Evolutionary conservation across 2,329 filamentous ascomycete genomes (phyloP), one percentile per base, ranked within the genome.

Genomic region (Penicillium sp.): DNA sequence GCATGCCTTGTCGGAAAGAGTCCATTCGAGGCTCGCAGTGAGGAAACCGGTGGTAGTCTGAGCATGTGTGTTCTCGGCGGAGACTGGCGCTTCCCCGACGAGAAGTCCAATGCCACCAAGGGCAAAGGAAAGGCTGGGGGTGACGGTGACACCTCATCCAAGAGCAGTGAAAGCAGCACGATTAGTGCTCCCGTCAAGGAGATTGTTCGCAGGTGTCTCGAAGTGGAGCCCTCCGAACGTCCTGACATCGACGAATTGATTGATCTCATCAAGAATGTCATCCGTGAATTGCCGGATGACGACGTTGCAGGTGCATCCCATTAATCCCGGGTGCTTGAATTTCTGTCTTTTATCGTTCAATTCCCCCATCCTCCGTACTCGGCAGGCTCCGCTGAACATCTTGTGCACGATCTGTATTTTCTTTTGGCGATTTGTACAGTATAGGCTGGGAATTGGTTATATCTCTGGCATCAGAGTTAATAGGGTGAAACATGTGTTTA

Each of bases 1-100:
- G 94, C 94, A 35, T 97, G 94, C 69, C 82, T 99, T 9, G 91
- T 97, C 26, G 94, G 94, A 62, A 97, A 99, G 75, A 95, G 90
- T 14, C 94, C 94, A 2, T 99, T 99, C 67, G 94, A 99, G 79
- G 90, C 92, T 71, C 88, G 94, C 58, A 93, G 88, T 62, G 94
- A 99, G 73, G 93, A 99, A 79, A 97, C 94, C 0, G 94, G 94
- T 61, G 94, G 94, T 43, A 94, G 89, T 62, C 78, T 99, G 61
- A 95, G 89, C 64, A 89, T 97, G 64, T 97, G 93, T 72, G 90
- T 97, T 18, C 79, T 96, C 15, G 90, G 92, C 57, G 94, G 93
- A 37, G 93, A 97, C 75, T 99, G 94, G 93, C 83, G 92, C 49
- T 99, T 97, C 74, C 94, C 94, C 0, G 92, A 96, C 65, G 92